Conservation (phyloP, 495 filamentous ascomycete species). For the Immersiella caudata region DNA sequence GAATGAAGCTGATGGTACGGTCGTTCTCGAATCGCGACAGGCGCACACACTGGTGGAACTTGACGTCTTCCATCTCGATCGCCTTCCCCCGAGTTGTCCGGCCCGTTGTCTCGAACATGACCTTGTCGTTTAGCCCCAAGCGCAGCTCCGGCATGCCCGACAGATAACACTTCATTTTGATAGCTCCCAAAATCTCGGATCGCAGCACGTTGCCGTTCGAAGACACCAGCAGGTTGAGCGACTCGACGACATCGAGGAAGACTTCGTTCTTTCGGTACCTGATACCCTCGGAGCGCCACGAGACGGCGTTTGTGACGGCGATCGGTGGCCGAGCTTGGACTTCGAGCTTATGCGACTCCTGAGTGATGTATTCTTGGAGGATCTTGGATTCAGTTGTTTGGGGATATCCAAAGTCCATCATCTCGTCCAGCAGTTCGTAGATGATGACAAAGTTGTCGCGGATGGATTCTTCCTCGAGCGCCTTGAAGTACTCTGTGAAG, state of each 20-base stretch:
- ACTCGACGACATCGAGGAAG: constrained; percentile 97
- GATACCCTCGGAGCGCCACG: constrained; percentile 97
- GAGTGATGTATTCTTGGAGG: constrained; percentile 98
- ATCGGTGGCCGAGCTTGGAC: constrained; percentile 99
- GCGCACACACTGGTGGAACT: constrained; percentile 98
- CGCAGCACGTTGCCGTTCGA: constrained; percentile 94
- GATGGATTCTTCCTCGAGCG: constrained; percentile 98
- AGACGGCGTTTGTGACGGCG: constrained; percentile 97
- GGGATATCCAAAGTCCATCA: constrained; percentile 99
- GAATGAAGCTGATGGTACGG: constrained; percentile 98
- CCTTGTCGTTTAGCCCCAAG: constrained; percentile 96
- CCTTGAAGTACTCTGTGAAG: constrained; percentile 99
- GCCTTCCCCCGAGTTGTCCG: constrained; percentile 93
- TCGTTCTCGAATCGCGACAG: constrained; percentile 97
- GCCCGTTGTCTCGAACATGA: constrained; percentile 99
- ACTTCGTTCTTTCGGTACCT: constrained; percentile 99
- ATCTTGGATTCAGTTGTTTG: constrained; percentile 99
- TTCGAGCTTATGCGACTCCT: constrained; percentile 98
- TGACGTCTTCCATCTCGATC: constrained; percentile 99
- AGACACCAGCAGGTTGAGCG: constrained; percentile 92
- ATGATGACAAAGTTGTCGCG: constrained; percentile 99
- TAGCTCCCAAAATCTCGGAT: constrained; percentile 93
- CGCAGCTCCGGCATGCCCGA: constrained; percentile 98
- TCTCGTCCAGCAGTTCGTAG: constrained; percentile 98
- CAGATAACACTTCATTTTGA: constrained; percentile 99